Evolutionary conservation across 768 basidiomycete species (phyloP), one percentile per base, ranked within the genome.

Genomic region (Hemileccinum rubropunctum): DNA sequence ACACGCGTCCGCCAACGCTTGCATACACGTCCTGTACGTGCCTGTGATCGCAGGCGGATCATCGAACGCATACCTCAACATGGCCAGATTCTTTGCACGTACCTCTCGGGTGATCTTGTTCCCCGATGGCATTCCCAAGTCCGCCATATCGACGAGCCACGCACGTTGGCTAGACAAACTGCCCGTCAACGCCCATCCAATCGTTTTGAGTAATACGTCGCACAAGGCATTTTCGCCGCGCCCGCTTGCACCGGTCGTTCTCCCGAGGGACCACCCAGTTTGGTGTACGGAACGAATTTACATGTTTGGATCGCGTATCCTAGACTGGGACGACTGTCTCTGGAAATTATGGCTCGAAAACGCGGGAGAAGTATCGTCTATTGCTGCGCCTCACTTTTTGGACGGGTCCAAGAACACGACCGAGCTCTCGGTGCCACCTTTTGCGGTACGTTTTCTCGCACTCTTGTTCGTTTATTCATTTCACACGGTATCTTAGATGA

Each of bases 271-370:
- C 56, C 67, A 80, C 53, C 69, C 74, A 1, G 59, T 77, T 9
- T 86, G 84, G 84, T 86, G 84, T 55, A 74, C 78, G 2, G 83
- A 85, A 50, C 75, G 82, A 33, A 70, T 76, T 48, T 78, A 80
- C 51, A 55, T 75, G 15, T 61, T 66, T 40, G 63, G 66, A 30
- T 73, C 76, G 20, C 79, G 82, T 18, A 51, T 57, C 1, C 63
- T 72, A 4, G 81, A 84, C 50, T 86, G 84, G 84, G 70, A 75
- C 30, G 80, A 83, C 50, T 86, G 84, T 60, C 64, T 85, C 13
- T 86, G 84, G 83, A 80, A 82, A 57, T 51, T 84, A 49, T 79
- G 78, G 71, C 71, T 85, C 23, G 77, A 81, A 48, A 75, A 71
- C 47, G 75, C 73, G 32, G 83, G 82, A 13, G 65, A 66, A 12